A percentile compares a stretch with the other conserved stretches of the same genome.
Evolutionary conservation across 768 basidiomycete species (phyloP).

Genomic region (Punctularia strigosozonata): DNA sequence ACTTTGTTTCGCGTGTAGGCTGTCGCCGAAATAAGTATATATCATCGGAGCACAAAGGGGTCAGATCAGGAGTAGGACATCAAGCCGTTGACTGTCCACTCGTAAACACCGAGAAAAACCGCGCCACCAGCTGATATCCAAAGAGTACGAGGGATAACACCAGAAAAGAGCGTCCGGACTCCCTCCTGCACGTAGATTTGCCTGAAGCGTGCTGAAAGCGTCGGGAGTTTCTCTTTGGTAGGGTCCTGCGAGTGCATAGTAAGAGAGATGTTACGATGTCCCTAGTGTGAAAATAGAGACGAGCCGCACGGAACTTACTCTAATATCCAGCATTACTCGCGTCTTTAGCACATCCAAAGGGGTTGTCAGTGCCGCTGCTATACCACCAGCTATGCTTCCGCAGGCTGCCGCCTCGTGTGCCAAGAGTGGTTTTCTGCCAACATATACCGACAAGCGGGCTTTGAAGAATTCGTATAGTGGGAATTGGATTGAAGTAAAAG

Average conservation of each 20-base stretch:
- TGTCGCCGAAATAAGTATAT: no score
- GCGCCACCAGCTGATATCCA: conserved; percentile 98
- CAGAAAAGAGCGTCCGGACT: conserved; percentile 63
- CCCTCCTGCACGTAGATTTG: conserved; percentile 71
- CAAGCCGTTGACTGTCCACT: conserved; percentile 46
- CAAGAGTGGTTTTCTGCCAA: conserved; percentile 45
- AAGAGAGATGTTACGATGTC: neutral
- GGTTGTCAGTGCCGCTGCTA: conserved; percentile 84
- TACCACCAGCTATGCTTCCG: conserved; percentile 82
- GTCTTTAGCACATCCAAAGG: conserved; percentile 97
- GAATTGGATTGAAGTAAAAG: conserved; percentile 93
- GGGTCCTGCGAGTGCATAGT: conserved; percentile 28
- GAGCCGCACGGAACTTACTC: conserved; percentile 29
- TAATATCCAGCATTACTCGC: conserved; percentile 87
- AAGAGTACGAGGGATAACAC: conserved; percentile 81
- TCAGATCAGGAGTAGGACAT: neutral
- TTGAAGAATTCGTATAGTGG: conserved; percentile 91
- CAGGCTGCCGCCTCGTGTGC: conserved; percentile 77
- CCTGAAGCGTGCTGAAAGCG: conserved; percentile 41
- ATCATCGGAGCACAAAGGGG: no score
- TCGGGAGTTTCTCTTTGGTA: conserved; percentile 36
- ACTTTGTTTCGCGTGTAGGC: no score
- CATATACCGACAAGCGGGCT: conserved; percentile 38
- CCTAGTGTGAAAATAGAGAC: neutral
- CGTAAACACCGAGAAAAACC: conserved; percentile 95